A percentile compares a stretch with the other conserved stretches of the same genome.
Conservation (phyloP, 352 stramenopile genomes). For the Phytopythium oedochilum region DNA sequence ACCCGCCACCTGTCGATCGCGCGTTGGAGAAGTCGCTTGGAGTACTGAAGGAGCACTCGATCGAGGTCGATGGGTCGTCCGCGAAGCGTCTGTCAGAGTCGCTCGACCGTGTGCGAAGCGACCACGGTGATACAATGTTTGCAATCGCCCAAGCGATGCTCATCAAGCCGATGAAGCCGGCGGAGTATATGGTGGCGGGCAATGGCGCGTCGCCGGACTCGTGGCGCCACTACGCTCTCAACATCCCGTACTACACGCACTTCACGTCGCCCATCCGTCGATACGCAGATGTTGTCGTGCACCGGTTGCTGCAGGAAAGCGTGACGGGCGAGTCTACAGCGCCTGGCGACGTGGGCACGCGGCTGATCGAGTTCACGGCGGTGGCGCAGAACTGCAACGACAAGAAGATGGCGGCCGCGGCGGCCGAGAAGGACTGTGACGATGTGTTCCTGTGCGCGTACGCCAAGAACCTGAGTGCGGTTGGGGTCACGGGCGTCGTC, state of each 20-base stretch:
- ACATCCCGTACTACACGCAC: constrained; percentile 98
- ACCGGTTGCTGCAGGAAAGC: constrained; percentile 61
- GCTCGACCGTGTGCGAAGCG: constrained; percentile 68
- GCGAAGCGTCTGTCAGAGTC: constrained; percentile 84
- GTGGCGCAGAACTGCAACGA: constrained; percentile 80
- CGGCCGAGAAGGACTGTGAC: constrained; percentile 72
- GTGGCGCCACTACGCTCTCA: constrained; percentile 95
- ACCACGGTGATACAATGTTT: constrained; percentile 74
- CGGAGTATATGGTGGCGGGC: constrained; percentile 91
- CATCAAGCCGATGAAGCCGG: constrained; percentile 93
- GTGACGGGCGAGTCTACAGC: constrained; percentile 4
- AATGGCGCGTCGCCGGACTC: constrained; percentile 51
- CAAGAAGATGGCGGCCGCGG: constrained; percentile 83
- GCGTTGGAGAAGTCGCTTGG: constrained; percentile 43
- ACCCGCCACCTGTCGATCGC: constrained; percentile 66
- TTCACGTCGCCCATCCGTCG: constrained; percentile 97
- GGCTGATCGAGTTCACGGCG: constrained; percentile 34
- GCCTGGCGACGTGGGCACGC: constrained; percentile 11
- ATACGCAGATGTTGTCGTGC: constrained; percentile 88
- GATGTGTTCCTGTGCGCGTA: constrained; percentile 81
- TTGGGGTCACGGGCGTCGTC: constrained; percentile 67
- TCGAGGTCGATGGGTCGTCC: constrained; percentile 79
- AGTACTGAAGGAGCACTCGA: constrained; percentile 40
- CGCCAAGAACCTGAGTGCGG: constrained; percentile 50
- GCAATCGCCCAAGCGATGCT: constrained; percentile 90